Base-by-base conservation (phyloP, 2,329 filamentous ascomycete genomes). In the Colletotrichum theobromicola region DNA sequence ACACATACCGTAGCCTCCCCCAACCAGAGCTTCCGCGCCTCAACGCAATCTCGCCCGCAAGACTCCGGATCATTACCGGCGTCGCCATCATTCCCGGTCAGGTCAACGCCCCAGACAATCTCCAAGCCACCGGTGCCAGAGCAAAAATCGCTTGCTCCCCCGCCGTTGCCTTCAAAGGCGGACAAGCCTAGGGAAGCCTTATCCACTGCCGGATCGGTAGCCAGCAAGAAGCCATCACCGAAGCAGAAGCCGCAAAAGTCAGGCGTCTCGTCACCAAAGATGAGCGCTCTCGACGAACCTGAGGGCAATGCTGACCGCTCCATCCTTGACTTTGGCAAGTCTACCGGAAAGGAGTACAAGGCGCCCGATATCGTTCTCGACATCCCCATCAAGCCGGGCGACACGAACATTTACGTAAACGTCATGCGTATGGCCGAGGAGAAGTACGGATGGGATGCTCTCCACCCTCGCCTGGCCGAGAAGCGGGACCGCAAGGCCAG, bases 391-490 rank as follows among this genome's bases (percentile, higher is more conserved):
- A 91, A 93, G 72, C 77, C 79, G 7, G 94, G 95, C 53, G 92
- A 94, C 79, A 93, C 91, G 42, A 98, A 98, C 82, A 95, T 96
- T 78, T 96, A 97, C 75, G 92, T 99, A 85, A 98, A 98, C 83
- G 98, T 98, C 77, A 96, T 96, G 80, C 94, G 95, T 58, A 89
- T 98, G 84, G 97, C 97, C 13, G 95, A 98, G 84, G 95, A 97
- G 77, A 94, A 93, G 76, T 98, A 98, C 82, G 97, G 97, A 28
- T 98, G 96, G 88, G 95, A 97, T 76, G 97, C 96, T 1, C 88
- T 98, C 42, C 96, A 98, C 82, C 97, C 97, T 34, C 94, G 96
- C 9, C 89, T 97, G 76, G 97, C 97, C 3, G 96, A 96, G 35
- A 95, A 97, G 77, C 93, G 94, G 77, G 95, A 97, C 79, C 93